phyloP scores from a whole-genome alignment of 345 rosid genomes.

The Viola odorata region DNA sequence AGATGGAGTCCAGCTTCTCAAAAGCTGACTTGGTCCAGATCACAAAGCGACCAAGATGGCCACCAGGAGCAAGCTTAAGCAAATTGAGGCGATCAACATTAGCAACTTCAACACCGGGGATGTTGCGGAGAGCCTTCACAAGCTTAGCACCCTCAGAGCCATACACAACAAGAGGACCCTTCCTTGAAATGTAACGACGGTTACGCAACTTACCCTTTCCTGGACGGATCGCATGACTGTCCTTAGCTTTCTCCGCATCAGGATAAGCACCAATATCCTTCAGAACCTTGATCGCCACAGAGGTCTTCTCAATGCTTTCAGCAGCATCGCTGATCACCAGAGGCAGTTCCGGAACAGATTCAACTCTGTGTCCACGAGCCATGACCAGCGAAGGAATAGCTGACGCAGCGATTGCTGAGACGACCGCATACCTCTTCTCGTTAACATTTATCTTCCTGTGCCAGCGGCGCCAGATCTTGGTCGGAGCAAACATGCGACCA shows the following conservation, averaged over 20 bases:
- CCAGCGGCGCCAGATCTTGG: slow-evolving; percentile 98
- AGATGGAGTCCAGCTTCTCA: slow-evolving; percentile 85
- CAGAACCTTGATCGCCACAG: slow-evolving; percentile 68
- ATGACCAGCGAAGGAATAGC: slow-evolving; percentile 80
- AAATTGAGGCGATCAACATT: slow-evolving; percentile 79
- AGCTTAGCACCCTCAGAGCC: slow-evolving; percentile 78
- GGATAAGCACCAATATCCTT: slow-evolving; percentile 83
- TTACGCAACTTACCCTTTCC: slow-evolving; percentile 95
- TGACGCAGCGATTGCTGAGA: slow-evolving; percentile 91
- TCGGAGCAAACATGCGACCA: slow-evolving; percentile 98
- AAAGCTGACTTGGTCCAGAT: slow-evolving; percentile 96
- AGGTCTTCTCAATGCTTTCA: slow-evolving; percentile 73
- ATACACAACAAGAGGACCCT: slow-evolving; percentile 85
- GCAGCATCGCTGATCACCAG: slow-evolving; percentile 66
- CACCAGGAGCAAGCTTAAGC: slow-evolving; percentile 92
- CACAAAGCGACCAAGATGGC: slow-evolving; percentile 87
- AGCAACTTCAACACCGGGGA: slow-evolving; percentile 89
- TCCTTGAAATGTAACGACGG: slow-evolving; percentile 74
- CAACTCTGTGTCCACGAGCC: slow-evolving; percentile 92
- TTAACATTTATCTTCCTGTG: slow-evolving; percentile 83
- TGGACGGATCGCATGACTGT: slow-evolving; percentile 70
- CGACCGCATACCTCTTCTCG: slow-evolving; percentile 81
- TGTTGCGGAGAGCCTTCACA: slow-evolving; percentile 81
- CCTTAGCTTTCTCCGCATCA: slow-evolving; percentile 89
- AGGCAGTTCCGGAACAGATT: slow-evolving; percentile 85